phyloP scores from a whole-genome alignment of 805 yeast species.

The Starmerella bacillaris region DNA sequence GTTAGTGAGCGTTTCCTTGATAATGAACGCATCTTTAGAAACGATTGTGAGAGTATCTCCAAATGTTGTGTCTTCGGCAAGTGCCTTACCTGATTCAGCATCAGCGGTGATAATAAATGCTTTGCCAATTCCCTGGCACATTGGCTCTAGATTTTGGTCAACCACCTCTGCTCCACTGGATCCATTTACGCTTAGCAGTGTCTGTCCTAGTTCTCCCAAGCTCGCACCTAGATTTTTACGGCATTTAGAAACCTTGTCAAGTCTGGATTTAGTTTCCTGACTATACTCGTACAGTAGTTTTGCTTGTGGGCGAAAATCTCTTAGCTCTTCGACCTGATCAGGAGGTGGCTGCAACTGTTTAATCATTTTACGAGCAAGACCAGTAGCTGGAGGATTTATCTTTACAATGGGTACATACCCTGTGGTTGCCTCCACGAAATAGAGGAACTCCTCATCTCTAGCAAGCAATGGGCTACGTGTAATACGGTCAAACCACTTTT shows the following conservation, averaged over 20 bases:
- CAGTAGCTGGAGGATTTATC: slow-evolving; percentile 55
- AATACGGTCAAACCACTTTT: slow-evolving; percentile 71
- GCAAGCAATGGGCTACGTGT: slow-evolving; percentile 59
- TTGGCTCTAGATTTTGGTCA: slow-evolving; percentile 2
- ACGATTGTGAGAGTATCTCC: slow-evolving; percentile 57
- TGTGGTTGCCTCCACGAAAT: slow-evolving; percentile 64
- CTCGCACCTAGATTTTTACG: slow-evolving; percentile 36
- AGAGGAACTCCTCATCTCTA: slow-evolving; percentile 72
- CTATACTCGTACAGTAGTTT: slow-evolving; percentile 51
- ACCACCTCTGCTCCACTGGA: slow-evolving; percentile 2
- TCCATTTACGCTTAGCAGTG: not conserved
- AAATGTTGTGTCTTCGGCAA: slow-evolving; percentile 52
- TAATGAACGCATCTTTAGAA: slow-evolving; percentile 59
- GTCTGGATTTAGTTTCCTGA: slow-evolving; percentile 33
- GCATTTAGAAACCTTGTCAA: slow-evolving; percentile 36
- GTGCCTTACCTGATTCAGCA: slow-evolving; percentile 49
- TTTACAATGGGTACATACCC: slow-evolving; percentile 46
- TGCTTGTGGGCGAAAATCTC: slow-evolving; percentile 71
- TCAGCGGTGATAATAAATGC: slow-evolving; percentile 58
- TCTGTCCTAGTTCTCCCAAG: slow-evolving; percentile 30
- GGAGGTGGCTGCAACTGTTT: slow-evolving; percentile 86
- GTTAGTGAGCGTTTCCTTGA: slow-evolving; percentile 84
- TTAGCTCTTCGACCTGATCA: slow-evolving; percentile 66
- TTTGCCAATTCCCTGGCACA: slow-evolving; percentile 67
- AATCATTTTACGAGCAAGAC: slow-evolving; percentile 69